These are phyloP conservation scores for Zelonia costaricensis DNA, from an alignment of 208 protist genomes.

Conservation along the genomic window DNA sequence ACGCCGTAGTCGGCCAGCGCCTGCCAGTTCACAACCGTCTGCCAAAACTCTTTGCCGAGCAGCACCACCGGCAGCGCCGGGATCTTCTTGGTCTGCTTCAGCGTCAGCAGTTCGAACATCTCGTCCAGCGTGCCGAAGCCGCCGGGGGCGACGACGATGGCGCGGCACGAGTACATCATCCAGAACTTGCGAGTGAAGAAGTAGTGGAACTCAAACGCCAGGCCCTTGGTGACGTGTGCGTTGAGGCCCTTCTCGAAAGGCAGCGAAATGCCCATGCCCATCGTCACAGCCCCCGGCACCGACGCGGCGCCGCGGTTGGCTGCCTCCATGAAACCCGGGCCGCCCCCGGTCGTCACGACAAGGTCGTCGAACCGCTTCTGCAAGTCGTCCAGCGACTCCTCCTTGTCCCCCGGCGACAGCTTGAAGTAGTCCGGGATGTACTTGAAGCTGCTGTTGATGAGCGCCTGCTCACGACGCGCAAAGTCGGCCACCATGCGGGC, in stretches of 20 bases:
- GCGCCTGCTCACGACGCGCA: conserved; percentile 32
- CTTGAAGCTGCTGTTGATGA: conserved; percentile 61
- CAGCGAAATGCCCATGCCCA: conserved; percentile 94
- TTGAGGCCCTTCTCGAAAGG: conserved; percentile 94
- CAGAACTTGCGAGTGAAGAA: conserved; percentile 96
- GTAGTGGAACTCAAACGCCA: conserved; percentile 95
- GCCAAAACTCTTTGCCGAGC: conserved; percentile 86
- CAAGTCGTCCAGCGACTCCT: conserved; percentile 17
- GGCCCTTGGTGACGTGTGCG: conserved; percentile 74
- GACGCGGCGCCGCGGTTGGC: conserved; percentile 87
- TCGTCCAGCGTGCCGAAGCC: conserved; percentile 94
- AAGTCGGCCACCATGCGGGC: conserved; percentile 72
- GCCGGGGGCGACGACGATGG: conserved; percentile 88
- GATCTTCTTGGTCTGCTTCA: conserved; percentile 91
- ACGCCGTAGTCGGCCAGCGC: conserved; percentile 85
- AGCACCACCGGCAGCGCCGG: conserved; percentile 87
- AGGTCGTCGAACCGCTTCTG: conserved; percentile 52
- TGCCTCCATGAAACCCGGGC: conserved; percentile 94
- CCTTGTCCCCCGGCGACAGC: conserved; percentile 30
- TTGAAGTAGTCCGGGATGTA: conserved; percentile 83
- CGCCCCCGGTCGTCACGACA: conserved; percentile 90
- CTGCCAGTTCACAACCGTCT: conserved; percentile 89
- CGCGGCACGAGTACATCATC: conserved; percentile 95
- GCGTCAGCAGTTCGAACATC: conserved; percentile 91
- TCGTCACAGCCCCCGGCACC: conserved; percentile 72